phyloP scores from a whole-genome alignment of 2,329 filamentous ascomycete genomes.

The Rasamsonia emersonii region DNA sequence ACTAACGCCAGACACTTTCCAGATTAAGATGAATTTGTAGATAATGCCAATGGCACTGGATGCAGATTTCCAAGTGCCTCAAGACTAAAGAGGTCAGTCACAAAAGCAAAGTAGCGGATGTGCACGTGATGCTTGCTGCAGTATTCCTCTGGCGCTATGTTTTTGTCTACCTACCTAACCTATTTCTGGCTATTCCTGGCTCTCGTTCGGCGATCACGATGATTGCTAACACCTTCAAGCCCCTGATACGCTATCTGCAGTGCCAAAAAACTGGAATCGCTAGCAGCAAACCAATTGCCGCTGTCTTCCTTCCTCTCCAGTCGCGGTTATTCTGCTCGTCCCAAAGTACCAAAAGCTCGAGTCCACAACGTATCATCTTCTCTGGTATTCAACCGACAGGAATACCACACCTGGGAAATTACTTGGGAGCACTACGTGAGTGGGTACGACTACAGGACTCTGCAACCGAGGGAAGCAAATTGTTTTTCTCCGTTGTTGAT shows the following conservation, averaged over 20 bases:
- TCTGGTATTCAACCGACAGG: constrained; percentile 97
- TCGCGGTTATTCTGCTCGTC: not conserved
- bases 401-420: constrained; percentile 89
- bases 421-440: constrained; percentile 76
- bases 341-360: not conserved
- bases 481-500: constrained; percentile 85
- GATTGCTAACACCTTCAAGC: not conserved
- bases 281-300: not conserved
- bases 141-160: too few relatives aligned
- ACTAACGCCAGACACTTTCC: too few relatives aligned
- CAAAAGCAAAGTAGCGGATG: too few relatives aligned
- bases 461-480: constrained; percentile 46
- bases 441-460: constrained; percentile 75
- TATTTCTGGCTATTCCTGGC: too few relatives aligned
- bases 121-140: too few relatives aligned
- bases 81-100: too few relatives aligned
- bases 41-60: too few relatives aligned
- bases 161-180: too few relatives aligned
- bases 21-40: too few relatives aligned
- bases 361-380: constrained; percentile 55
- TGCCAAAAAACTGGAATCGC: not conserved
- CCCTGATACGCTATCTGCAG: not conserved
- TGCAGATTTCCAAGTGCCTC: too few relatives aligned
- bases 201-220: too few relatives aligned
- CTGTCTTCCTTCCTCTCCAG: not conserved